phyloP scores from a whole-genome alignment of 148 eudicot species.

The Agrostemma githago region DNA sequence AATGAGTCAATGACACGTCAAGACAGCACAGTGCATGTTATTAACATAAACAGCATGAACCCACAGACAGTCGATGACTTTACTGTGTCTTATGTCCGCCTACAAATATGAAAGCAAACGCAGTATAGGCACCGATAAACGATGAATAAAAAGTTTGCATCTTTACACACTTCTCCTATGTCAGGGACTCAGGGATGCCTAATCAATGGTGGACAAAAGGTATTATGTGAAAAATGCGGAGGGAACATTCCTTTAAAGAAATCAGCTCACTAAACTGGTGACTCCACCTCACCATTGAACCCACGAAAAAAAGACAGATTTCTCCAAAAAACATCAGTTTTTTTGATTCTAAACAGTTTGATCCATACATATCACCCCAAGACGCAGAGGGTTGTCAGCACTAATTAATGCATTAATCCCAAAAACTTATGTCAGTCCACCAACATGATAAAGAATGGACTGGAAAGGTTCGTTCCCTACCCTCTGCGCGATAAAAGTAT shows the following conservation, averaged over 20 bases:
- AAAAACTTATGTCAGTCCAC: neutral
- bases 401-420: neutral
- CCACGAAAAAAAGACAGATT: neutral
- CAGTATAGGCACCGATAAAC: neutral
- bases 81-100: neutral
- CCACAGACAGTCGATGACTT: neutral
- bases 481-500: neutral
- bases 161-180: neutral
- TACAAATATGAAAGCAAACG: neutral
- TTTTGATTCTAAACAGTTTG: neutral
- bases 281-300: neutral
- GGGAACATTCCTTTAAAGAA: neutral
- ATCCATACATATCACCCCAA: neutral
- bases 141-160: neutral
- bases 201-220: neutral
- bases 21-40: neutral
- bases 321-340: neutral
- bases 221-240: neutral
- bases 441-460: neutral
- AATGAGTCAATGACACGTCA: neutral
- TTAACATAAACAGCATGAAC: neutral
- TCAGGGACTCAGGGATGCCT: neutral
- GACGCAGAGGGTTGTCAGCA: neutral
- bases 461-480: neutral
- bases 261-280: slow-evolving; percentile 7